Evolutionary conservation across 352 stramenopile genomes (phyloP).

Genomic region (Phytophthora vignae): DNA sequence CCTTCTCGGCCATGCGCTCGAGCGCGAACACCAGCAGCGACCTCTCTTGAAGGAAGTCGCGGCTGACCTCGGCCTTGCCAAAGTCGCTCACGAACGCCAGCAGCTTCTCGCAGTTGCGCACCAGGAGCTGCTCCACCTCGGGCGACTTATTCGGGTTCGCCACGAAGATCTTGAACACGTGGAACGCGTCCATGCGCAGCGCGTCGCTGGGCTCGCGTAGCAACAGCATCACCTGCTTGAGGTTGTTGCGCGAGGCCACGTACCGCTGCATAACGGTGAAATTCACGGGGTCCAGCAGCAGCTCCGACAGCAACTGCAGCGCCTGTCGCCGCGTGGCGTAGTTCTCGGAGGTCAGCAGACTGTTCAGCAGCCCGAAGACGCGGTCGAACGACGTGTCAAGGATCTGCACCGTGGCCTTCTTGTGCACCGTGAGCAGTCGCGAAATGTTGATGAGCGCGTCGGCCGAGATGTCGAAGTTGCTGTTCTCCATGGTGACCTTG

Average conservation of each 20-base stretch:
- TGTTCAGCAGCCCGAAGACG: conserved; percentile 75
- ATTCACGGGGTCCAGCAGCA: conserved; percentile 80
- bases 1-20: conserved; percentile 64
- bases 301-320: conserved; percentile 74
- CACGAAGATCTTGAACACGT: conserved; percentile 92
- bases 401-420: conserved; percentile 55
- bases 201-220: conserved; percentile 79
- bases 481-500: conserved; percentile 76
- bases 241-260: conserved; percentile 70
- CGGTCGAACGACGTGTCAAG: conserved; percentile 71
- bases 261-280: conserved; percentile 85
- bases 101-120: conserved; percentile 82
- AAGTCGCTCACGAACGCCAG: conserved; percentile 81
- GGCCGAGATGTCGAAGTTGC: conserved; percentile 87
- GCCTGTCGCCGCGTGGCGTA: conserved; percentile 81
- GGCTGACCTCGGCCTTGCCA: conserved; percentile 73
- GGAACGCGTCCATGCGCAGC: conserved; percentile 84
- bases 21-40: conserved; percentile 79
- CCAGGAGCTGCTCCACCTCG: conserved; percentile 76
- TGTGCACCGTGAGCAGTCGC: conserved; percentile 72
- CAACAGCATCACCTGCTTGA: conserved; percentile 80
- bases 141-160: conserved; percentile 84
- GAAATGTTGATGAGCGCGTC: conserved; percentile 86
- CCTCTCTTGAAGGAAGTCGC: conserved; percentile 80
- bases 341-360: conserved; percentile 66